Evolutionary conservation across 805 yeast species (phyloP).

Genomic region (Yamadazyma ubonensis): DNA sequence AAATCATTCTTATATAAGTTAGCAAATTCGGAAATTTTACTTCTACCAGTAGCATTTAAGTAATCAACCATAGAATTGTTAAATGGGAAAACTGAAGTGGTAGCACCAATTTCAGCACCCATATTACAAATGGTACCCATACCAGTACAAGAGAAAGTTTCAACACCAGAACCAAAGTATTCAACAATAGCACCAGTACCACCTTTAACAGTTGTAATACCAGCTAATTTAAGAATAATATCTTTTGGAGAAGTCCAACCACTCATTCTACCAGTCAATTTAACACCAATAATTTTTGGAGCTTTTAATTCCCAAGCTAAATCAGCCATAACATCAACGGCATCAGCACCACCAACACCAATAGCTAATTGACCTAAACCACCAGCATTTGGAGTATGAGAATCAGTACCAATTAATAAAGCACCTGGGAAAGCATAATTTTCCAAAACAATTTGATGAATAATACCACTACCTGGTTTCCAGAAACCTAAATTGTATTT

Average conservation of each 20-base stretch:
- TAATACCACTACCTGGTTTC: slow-evolving; percentile 99
- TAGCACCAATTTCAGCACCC: slow-evolving; percentile 99
- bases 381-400: slow-evolving; percentile 98
- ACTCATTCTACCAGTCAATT: slow-evolving; percentile 84
- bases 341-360: slow-evolving; percentile 99
- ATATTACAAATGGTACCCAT: slow-evolving; percentile 99
- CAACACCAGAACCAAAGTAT: slow-evolving; percentile 94
- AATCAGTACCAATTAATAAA: slow-evolving; percentile 93
- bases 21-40: slow-evolving; percentile 81
- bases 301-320: slow-evolving; percentile 98
- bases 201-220: slow-evolving; percentile 93
- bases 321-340: slow-evolving; percentile 93
- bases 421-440: slow-evolving; percentile 98
- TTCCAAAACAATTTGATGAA: slow-evolving; percentile 94
- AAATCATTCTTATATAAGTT: slow-evolving; percentile 58
- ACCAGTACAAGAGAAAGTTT: slow-evolving; percentile 92
- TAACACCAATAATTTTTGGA: slow-evolving; percentile 92
- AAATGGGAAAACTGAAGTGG: slow-evolving; percentile 97
- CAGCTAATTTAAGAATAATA: slow-evolving; percentile 89
- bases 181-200: slow-evolving; percentile 97
- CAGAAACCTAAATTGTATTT: slow-evolving; percentile 97
- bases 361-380: slow-evolving; percentile 97
- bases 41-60: slow-evolving; percentile 83
- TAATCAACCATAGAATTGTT: slow-evolving; percentile 86
- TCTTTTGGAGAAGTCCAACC: slow-evolving; percentile 99